These are phyloP conservation scores for Chaetoceros tenuissimus DNA, from an alignment of 108 stramenopile species.

Conservation along the genomic window DNA sequence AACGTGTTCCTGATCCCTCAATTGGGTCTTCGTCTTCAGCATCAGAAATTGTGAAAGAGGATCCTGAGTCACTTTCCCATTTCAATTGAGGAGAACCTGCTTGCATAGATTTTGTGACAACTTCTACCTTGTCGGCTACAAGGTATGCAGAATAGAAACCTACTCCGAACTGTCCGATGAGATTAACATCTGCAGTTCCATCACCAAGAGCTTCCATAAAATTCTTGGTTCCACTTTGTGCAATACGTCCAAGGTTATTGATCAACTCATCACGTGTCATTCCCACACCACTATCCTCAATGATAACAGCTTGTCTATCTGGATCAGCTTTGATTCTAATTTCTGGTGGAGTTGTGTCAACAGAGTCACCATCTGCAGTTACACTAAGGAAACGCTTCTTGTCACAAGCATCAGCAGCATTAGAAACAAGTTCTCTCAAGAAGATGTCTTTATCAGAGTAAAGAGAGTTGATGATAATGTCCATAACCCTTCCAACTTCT, in stretches of 20 bases:
- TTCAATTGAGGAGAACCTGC: conserved; percentile 37
- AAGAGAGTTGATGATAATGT: conserved; percentile 97
- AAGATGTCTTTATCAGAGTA: conserved; percentile 84
- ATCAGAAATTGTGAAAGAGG: conserved; percentile 63
- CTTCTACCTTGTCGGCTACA: conserved; percentile 91
- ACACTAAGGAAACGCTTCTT: conserved; percentile 95
- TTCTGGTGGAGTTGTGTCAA: conserved; percentile 18
- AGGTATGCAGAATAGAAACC: conserved; percentile 98
- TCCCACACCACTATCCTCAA: conserved; percentile 94
- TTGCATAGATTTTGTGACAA: conserved; percentile 85
- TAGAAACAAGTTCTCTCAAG: conserved; percentile 84
- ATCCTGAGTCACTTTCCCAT: conserved; percentile 76
- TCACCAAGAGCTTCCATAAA: conserved; percentile 84
- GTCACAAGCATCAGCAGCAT: conserved; percentile 96
- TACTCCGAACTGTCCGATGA: conserved; percentile 99
- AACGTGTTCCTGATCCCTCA: conserved; percentile 68
- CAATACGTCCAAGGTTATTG: conserved; percentile 94
- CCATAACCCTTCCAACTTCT: conserved; percentile 94
- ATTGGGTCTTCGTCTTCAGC: conserved; percentile 34
- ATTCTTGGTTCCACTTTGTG: conserved; percentile 82
- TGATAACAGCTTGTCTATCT: conserved; percentile 73
- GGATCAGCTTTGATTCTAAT: conserved; percentile 72
- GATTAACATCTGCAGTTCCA: conserved; percentile 68
- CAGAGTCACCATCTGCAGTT: conserved; percentile 20
- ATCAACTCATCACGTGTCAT: conserved; percentile 93